Conservation (phyloP, 192 early-diverging fungal species). For the Podila minutissima region DNA sequence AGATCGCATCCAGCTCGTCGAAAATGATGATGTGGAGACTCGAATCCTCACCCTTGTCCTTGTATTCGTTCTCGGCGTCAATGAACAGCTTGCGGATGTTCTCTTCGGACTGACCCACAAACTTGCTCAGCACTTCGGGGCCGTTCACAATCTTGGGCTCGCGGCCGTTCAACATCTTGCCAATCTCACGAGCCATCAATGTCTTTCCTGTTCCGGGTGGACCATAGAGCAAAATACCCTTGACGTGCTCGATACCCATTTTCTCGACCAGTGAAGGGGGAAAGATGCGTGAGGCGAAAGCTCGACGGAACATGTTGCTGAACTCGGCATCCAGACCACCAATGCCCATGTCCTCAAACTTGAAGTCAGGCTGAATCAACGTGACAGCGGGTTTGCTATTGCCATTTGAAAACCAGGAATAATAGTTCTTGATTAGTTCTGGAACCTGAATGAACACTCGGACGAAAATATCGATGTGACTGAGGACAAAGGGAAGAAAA, state of each 20-base stretch:
- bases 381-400: constrained; percentile 70
- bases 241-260: constrained; percentile 98
- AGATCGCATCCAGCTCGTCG: constrained; percentile 99
- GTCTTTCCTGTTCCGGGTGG: constrained; percentile 99
- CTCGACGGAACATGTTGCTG: constrained; percentile 93
- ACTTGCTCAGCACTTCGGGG: constrained; percentile 96
- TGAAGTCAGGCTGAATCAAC: constrained; percentile 93
- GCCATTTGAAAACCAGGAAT: not conserved
- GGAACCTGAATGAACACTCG: constrained; percentile 6
- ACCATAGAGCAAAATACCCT: constrained; percentile 90
- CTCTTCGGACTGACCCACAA: constrained; percentile 96
- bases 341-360: constrained; percentile 97
- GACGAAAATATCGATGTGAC: not conserved
- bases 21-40: constrained; percentile 98
- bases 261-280: constrained; percentile 93
- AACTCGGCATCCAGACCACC: constrained; percentile 97
- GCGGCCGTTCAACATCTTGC: constrained; percentile 96
- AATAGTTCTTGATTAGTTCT: not conserved
- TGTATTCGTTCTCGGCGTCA: constrained; percentile 95
- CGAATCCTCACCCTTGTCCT: constrained; percentile 89
- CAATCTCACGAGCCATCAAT: constrained; percentile 97
- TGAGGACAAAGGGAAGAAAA: too few relatives aligned
- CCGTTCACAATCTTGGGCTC: constrained; percentile 97
- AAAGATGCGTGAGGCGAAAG: constrained; percentile 97
- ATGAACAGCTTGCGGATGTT: constrained; percentile 97